A percentile compares a stretch with the other conserved stretches of the same genome.
phyloP scores from a whole-genome alignment of 352 stramenopile genomes.

The Phytopythium kandeliae region DNA sequence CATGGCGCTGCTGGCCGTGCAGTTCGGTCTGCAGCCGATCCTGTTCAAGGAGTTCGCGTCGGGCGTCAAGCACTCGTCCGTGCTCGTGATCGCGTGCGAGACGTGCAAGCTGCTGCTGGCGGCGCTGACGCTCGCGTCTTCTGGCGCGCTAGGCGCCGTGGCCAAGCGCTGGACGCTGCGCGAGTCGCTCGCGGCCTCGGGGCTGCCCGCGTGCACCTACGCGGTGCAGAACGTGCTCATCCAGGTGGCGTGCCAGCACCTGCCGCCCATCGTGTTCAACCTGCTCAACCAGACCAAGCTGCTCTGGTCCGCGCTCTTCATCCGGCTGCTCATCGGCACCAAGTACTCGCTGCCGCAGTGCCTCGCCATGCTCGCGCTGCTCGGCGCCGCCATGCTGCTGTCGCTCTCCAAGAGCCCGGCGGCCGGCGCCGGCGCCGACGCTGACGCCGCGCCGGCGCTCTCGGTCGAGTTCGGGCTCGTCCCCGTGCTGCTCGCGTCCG shows the following conservation, averaged over 20 bases:
- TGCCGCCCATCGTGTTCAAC: constrained; percentile 83
- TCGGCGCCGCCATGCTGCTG: constrained; percentile 61
- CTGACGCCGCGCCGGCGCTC: constrained; percentile 9
- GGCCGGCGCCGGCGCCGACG: not conserved
- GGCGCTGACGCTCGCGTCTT: constrained; percentile 33
- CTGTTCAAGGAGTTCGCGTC: constrained; percentile 77
- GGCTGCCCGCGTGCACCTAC: constrained; percentile 77
- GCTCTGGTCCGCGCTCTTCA: constrained; percentile 75
- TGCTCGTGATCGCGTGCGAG: constrained; percentile 76
- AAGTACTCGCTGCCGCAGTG: constrained; percentile 65
- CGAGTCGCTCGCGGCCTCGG: constrained; percentile 59
- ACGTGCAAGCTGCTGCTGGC: constrained; percentile 63
- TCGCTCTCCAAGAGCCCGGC: constrained; percentile 40
- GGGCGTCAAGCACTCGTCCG: constrained; percentile 40
- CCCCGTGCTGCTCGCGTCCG: constrained; percentile 58
- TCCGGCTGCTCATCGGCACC: constrained; percentile 70
- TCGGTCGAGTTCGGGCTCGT: constrained; percentile 63
- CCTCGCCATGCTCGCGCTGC: constrained; percentile 67
- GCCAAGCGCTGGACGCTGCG: constrained; percentile 52
- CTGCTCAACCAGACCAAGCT: constrained; percentile 88
- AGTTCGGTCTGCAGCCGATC: constrained; percentile 82
- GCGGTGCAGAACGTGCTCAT: constrained; percentile 87
- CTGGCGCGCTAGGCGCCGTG: constrained; percentile 20
- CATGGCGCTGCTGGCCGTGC: constrained; percentile 69
- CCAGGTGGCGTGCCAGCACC: constrained; percentile 74